Conservation (phyloP, 2,329 filamentous ascomycete genomes). For the Aspergillus floridensis region DNA sequence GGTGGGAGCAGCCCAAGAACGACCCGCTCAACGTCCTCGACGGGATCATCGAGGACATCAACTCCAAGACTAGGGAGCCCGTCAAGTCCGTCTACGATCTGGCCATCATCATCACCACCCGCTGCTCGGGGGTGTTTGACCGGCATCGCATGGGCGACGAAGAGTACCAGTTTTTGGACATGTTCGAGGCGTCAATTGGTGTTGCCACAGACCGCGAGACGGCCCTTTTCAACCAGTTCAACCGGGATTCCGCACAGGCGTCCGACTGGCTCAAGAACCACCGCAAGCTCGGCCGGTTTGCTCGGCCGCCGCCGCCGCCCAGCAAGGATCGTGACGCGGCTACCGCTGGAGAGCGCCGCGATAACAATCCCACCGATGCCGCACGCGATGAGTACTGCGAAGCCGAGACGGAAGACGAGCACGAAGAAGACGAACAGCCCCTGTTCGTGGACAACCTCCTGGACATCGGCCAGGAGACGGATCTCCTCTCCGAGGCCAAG, state of each 20-base stretch:
- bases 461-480: conserved; percentile 60
- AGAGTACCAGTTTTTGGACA: conserved; percentile 63
- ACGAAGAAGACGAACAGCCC: conserved; percentile 37
- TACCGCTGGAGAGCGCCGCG: background rate
- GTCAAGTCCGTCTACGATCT: conserved; percentile 62
- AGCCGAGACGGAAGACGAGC: conserved; percentile 33
- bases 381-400: background rate
- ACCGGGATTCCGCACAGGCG: conserved; percentile 56
- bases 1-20: conserved; percentile 55
- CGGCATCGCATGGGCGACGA: conserved; percentile 58
- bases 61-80: conserved; percentile 60
- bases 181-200: conserved; percentile 65
- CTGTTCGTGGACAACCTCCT: conserved; percentile 46
- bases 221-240: conserved; percentile 59
- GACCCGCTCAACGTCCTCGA: conserved; percentile 64
- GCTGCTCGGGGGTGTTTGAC: conserved; percentile 62
- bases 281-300: conserved; percentile 41
- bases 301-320: conserved; percentile 16
- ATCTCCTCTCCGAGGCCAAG: conserved; percentile 62
- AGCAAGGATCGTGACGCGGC: conserved; percentile 7
- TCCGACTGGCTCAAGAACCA: conserved; percentile 54
- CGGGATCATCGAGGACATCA: conserved; percentile 61
- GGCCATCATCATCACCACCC: conserved; percentile 59
- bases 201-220: conserved; percentile 53
- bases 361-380: background rate